Conservation (phyloP, 2,329 filamentous ascomycete genomes). For the Xylariaceae sp. region DNA sequence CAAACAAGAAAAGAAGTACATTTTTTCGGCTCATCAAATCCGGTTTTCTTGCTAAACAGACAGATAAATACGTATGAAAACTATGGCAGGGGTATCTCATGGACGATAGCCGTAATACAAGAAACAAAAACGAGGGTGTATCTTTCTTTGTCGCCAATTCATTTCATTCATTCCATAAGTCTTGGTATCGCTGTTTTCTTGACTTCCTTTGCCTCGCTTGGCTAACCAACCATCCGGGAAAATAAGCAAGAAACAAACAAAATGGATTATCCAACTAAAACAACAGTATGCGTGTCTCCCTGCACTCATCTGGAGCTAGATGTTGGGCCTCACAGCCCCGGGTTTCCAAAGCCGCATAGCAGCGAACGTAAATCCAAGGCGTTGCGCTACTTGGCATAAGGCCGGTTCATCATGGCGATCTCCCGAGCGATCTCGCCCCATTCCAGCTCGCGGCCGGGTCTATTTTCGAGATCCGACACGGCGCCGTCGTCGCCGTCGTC, state of each 20-base stretch:
- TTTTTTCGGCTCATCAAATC: too few species aligned
- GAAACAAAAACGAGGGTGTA: not conserved
- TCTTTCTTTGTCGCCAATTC: not conserved
- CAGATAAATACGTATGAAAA: too few species aligned
- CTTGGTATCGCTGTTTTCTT: too few species aligned
- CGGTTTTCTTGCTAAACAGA: too few species aligned
- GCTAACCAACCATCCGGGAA: too few species aligned
- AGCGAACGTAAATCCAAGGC: not conserved
- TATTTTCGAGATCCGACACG: slow-evolving; percentile 26
- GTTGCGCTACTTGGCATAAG: slow-evolving; percentile 64
- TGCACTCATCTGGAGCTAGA: too few species aligned
- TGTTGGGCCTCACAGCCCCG: not conserved
- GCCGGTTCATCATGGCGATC: slow-evolving; percentile 92
- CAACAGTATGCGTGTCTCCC: too few species aligned
- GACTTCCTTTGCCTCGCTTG: too few species aligned
- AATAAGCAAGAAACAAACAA: too few species aligned
- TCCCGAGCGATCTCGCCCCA: slow-evolving; percentile 86
- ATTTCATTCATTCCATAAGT: too few species aligned
- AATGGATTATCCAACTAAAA: too few species aligned
- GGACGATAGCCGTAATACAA: not conserved
- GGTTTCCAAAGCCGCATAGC: not conserved
- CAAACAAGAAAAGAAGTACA: too few species aligned
- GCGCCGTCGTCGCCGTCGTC: slow-evolving; percentile 23
- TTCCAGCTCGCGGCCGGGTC: slow-evolving; percentile 73
- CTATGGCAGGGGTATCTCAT: not conserved